These are phyloP conservation scores for Coccinonectria pachysandricola DNA, from an alignment of 2,329 filamentous ascomycete species.

Conservation along the genomic window DNA sequence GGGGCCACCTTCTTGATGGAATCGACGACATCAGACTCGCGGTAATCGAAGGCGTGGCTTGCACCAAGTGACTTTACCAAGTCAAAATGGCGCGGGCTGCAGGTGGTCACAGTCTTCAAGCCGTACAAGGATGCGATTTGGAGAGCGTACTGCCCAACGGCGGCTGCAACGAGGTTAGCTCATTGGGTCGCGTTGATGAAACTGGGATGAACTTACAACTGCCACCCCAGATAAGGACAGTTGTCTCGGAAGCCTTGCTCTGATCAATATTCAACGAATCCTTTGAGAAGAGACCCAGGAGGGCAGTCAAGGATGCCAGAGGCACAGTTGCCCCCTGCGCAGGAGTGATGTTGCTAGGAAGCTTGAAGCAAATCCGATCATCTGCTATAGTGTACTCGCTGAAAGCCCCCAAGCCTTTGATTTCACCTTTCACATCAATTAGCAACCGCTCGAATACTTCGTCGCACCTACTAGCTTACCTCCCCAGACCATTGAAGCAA, in stretches of 20 bases:
- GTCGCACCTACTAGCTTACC: conserved; percentile 8
- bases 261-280: conserved; percentile 24
- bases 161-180: conserved; percentile 17
- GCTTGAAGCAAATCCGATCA: conserved; percentile 28
- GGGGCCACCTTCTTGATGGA: conserved; percentile 24
- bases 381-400: conserved; percentile 30
- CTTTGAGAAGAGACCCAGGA: conserved; percentile 29
- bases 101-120: conserved; percentile 26
- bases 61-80: conserved; percentile 24
- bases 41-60: conserved; percentile 29
- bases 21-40: conserved; percentile 23
- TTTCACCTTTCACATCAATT: conserved; percentile 8
- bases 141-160: conserved; percentile 27
- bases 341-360: conserved; percentile 20
- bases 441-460: no score
- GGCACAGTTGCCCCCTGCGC: conserved; percentile 28
- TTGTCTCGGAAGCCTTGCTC: conserved; percentile 1
- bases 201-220: conserved; percentile 24
- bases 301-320: conserved; percentile 28
- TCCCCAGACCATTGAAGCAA: conserved; percentile 21
- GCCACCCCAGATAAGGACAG: conserved; percentile 33
- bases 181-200: background rate
- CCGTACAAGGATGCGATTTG: conserved; percentile 24
- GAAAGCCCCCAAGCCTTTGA: conserved; percentile 26
- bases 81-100: conserved; percentile 22